Base-by-base conservation (phyloP, 306 rosid genomes). In the Benincasa hispida region DNA sequence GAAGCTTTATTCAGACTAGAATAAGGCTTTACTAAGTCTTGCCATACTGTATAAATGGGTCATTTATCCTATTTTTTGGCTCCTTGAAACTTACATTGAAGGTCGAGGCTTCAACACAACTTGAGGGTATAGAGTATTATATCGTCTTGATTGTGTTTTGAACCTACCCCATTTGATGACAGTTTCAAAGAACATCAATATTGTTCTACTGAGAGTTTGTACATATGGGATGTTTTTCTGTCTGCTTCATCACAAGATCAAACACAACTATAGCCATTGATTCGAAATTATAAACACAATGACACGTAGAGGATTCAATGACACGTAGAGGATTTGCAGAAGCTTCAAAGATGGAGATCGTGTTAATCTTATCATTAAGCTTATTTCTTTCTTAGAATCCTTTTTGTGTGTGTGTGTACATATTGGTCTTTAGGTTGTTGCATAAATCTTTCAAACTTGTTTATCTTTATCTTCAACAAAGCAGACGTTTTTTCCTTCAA, bases 21-120 rank as follows among this genome's bases (percentile, higher is more conserved):
- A 91, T 93, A 78, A 87, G 82, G 80, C 96, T 91, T 72, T 93
- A 86, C 76, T 91, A 84, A 42, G 75, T 69, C 32, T 47, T 45
- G 13, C 57, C 57, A 47, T 24, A 13, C 7, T 10, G 21, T 24
- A 39, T 53, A 66, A 37, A 12, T 42, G 48, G 2, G n/a, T 67
- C 32, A 14, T 22, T 3, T 67, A 35, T 35, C 48, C 48, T 41
- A 39, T 5, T 21, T 41, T 11, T 67, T 66, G 50, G n/a, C 2
- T 21, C 74, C 54, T 39, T 13, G 18, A 66, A 13, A 37, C 10
- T 24, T 5, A 8, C 57, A 25, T 24, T 45, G 75, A 41, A 69
- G 56, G 34, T 69, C 37, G 12, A 35, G 74, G 51, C 41, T 41
- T 67, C 54, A 41, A 13, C 18, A 45, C 56, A 69, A 45, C 13